Percentiles rank a stretch among this genome's conserved stretches.
These are phyloP conservation scores for Ogataea chonburiensis DNA, from an alignment of 805 yeast species.

Conservation along the genomic window DNA sequence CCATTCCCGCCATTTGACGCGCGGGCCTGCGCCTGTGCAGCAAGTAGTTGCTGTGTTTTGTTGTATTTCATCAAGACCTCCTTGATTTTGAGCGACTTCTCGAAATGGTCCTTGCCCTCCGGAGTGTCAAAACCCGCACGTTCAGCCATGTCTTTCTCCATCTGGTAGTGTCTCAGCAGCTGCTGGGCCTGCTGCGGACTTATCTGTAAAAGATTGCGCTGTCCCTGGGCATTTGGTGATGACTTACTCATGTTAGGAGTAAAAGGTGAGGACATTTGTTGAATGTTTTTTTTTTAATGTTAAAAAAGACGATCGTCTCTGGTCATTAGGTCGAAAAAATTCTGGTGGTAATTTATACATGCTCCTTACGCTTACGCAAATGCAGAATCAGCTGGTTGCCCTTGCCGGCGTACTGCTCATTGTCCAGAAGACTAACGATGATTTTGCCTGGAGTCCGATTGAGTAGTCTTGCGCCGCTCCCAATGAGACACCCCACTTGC, in stretches of 20 bases:
- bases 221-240: constrained; percentile 23
- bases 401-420: constrained; percentile 9
- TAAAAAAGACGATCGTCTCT: constrained; percentile 5
- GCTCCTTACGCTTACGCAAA: constrained; percentile 14
- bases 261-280: constrained; percentile 30
- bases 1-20: constrained; percentile 18
- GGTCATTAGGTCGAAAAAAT: too few relatives aligned
- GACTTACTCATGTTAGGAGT: constrained; percentile 39
- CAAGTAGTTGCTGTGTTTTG: constrained; percentile 28
- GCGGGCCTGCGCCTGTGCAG: constrained; percentile 33
- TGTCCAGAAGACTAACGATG: constrained; percentile 23
- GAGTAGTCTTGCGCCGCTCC: constrained; percentile 23
- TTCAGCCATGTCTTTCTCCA: constrained; percentile 61
- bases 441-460: constrained; percentile 31
- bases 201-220: constrained; percentile 26
- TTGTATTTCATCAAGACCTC: constrained; percentile 50
- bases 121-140: constrained; percentile 58
- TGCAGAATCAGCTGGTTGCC: constrained; percentile 21
- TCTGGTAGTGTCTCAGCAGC: constrained; percentile 56
- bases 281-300: constrained; percentile 9
- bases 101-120: constrained; percentile 60
- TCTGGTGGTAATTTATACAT: too few relatives aligned
- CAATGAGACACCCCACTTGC: constrained; percentile 28
- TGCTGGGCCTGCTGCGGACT: constrained; percentile 57
- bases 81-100: constrained; percentile 63